Evolutionary conservation across 805 yeast species (phyloP), one percentile per base, ranked within the genome.

Genomic region (Kodamaea hsintzibuensis): DNA sequence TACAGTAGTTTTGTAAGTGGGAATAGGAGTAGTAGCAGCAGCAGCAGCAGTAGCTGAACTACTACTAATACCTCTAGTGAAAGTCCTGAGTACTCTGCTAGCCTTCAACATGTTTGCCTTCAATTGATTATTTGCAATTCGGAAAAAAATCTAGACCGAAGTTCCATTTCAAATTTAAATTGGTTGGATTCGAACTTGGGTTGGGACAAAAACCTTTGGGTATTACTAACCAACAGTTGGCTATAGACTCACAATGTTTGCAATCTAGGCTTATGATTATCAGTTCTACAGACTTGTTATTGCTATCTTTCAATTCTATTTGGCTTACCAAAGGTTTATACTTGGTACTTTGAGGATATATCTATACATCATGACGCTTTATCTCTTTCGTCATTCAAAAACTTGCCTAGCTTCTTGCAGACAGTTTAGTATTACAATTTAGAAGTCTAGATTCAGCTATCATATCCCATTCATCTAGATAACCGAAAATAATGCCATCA

Each of bases 281-380:
- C 99, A 99, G 45, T 82, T 95, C 71, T 89, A 89, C 74, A 82
- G 75, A 60, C 70, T 89, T 51, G 95, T 95, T 14, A 95, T 91
- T 66, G 67, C 76, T 3, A 57, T 91, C 7, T 80, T 95, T 62
- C 96, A 97, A 52, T 88, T 79, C 70, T 82, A 90, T 72, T 76
- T 81, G 78, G 98, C 97, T 4, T 88, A 95, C 72, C 85, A 92
- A 2, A 96, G 95, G 0, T 95, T 91, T 73, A 91, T 97, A 9
- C 99, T 99, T 57, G 98, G 98, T 2, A 84, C 91, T 67, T 80
- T 92, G 68, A n/a, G 99, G 99, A 52, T 95, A 95, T 74, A 85
- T 93, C 63, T 84, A 71, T 95, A 95, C 69, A 99, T 95, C 72
- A 81, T 88, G 62, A 88, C 96, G n/a, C 99, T 95, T 74, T 95